Base-by-base conservation (phyloP, 2,329 filamentous ascomycete species). In the Ophiostoma himal-ulmi region DNA sequence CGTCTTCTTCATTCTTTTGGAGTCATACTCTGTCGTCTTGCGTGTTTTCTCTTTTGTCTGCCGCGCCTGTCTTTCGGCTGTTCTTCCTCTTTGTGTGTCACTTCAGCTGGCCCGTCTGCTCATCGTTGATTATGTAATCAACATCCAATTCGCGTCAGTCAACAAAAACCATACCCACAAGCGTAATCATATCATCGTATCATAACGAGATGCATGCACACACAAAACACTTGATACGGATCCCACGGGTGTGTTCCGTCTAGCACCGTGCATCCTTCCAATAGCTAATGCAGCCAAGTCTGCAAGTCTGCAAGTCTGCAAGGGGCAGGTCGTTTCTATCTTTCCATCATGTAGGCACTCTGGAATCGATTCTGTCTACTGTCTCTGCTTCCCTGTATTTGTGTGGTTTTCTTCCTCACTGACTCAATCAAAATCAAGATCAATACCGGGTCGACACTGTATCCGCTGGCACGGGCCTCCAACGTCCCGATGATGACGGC, bases 211-310 rank as follows among this genome's bases (percentile, higher is more conserved):
- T 44, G 13, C 52, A 57, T 57, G 5, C 8, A 26, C 8, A 57
- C 11, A 57, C 22, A 44, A 30, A 30, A 44, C 39, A 44, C 39
- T 44, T 44, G 48, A 54, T 22, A 54, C 54, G 57, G 57, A 62
- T 62, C 26, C 26, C 26, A 62, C 57, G 57, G 57, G 57, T 62
- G 26, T 62, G 57, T 62, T 62, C 57, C 57, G 57, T 62, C 57
- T 26, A 62, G 57, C 26, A 34, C 36, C 57, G 26, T 60, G 54
- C 54, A 60, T 62, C 22, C 57, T 34, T 13, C 11, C 57, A 34
- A 34, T 62, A 34, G 57, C 57, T 62, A 62, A 62, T 62, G 57
- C 57, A 62, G 57, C 57, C 57, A 62, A 62, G 57, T 62, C n/a
- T 57, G 22, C 52, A 57, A 17, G 41, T 10, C 52, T 54, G 48